phyloP scores from a whole-genome alignment of 139 green algal species.

The Chlorella sp. region DNA sequence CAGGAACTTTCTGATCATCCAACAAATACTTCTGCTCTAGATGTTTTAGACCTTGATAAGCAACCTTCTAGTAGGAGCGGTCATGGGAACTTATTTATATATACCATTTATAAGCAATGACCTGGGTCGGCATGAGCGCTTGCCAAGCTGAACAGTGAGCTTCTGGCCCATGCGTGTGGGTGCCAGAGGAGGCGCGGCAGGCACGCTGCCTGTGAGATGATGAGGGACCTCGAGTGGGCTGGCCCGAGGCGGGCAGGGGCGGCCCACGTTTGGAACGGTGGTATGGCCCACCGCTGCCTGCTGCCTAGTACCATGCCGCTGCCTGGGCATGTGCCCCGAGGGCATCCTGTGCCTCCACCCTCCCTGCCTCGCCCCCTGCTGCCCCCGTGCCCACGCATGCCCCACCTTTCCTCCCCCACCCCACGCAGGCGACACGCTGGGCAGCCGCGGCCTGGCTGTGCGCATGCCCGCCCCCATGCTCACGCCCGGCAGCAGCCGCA shows the following conservation, averaged over 20 bases:
- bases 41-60: neutral
- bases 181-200: too few relatives aligned
- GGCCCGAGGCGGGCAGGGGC: too few relatives aligned
- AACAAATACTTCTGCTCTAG: too few relatives aligned
- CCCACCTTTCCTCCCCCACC: neutral
- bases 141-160: too few relatives aligned
- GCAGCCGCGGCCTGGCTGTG: neutral
- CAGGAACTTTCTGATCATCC: too few relatives aligned
- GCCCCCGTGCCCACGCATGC: neutral
- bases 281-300: too few relatives aligned
- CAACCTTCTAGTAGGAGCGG: neutral
- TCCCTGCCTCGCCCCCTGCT: neutral
- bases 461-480: neutral
- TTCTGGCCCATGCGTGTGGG: too few relatives aligned
- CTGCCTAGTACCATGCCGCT: neutral
- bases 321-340: neutral
- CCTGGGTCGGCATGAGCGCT: too few relatives aligned
- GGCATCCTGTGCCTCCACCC: neutral
- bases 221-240: too few relatives aligned
- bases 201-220: too few relatives aligned
- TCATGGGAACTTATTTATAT: too few relatives aligned
- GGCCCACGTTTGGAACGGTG: neutral
- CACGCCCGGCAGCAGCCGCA: constrained; percentile 3
- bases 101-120: too few relatives aligned
- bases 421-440: constrained; percentile 2